Percentiles rank a stretch among this genome's conserved stretches.
These are phyloP conservation scores for Ilyonectria robusta DNA, from an alignment of 2,329 filamentous ascomycete genomes.

Conservation along the genomic window DNA sequence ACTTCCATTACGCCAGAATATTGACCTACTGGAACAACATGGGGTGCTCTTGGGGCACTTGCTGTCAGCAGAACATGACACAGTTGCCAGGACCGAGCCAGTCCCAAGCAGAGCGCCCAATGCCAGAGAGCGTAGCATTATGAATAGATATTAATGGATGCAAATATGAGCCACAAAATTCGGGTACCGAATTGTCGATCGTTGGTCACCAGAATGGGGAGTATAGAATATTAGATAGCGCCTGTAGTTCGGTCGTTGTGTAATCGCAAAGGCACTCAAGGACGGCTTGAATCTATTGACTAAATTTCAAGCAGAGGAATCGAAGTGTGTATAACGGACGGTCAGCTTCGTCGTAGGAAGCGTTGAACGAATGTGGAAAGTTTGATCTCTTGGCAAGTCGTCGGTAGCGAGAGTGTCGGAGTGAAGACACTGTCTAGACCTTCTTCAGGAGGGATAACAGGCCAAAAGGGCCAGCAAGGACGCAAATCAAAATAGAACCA, in stretches of 20 bases:
- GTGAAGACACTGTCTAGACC: no score
- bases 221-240: background rate
- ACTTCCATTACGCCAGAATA: background rate
- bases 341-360: background rate
- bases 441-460: background rate
- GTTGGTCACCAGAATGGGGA: background rate
- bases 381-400: no score
- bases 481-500: background rate
- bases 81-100: slow-evolving; percentile 53
- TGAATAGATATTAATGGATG: slow-evolving; percentile 29
- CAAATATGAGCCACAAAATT: background rate
- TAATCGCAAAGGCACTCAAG: background rate
- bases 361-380: background rate
- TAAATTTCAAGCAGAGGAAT: no score
- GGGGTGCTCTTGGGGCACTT: slow-evolving; percentile 80
- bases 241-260: background rate
- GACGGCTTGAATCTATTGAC: background rate
- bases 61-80: slow-evolving; percentile 46
- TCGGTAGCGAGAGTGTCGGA: no score
- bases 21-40: slow-evolving; percentile 82
- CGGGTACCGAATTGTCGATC: background rate
- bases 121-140: slow-evolving; percentile 52
- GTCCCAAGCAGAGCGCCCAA: slow-evolving; percentile 51
- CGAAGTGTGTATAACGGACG: no score
- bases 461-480: background rate